Evolutionary conservation across 192 early-diverging fungal species (phyloP).

Genomic region (Coemansia sp.): DNA sequence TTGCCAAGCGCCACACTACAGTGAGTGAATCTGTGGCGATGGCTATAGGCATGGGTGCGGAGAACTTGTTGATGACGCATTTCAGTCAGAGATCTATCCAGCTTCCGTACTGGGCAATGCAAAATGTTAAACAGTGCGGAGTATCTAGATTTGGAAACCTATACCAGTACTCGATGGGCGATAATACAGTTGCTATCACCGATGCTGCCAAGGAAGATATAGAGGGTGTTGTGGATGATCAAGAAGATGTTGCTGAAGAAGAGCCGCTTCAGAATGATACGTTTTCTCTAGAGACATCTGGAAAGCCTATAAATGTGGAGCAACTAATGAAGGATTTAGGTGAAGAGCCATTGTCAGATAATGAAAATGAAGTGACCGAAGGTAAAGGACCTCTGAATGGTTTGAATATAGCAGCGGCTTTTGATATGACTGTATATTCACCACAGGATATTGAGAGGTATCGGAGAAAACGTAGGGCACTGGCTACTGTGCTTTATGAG

Average conservation of each 20-base stretch:
- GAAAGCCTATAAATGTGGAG: no score
- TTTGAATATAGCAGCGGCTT: constrained; percentile 32
- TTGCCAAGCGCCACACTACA: constrained; percentile 80
- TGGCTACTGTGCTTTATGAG: constrained; percentile 19
- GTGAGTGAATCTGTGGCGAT: constrained; percentile 83
- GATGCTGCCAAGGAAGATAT: no score
- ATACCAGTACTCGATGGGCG: background rate
- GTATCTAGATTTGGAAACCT: constrained; percentile 26
- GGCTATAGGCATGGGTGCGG: constrained; percentile 76
- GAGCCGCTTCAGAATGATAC: background rate
- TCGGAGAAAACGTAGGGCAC: background rate
- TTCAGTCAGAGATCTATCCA: constrained; percentile 87
- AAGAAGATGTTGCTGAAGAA: background rate
- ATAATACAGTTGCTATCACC: no score
- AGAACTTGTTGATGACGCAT: constrained; percentile 84
- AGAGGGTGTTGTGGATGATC: no score
- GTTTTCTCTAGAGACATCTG: no score
- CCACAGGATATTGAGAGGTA: constrained; percentile 23
- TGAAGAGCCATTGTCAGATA: constrained; percentile 7
- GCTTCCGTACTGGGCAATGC: constrained; percentile 25
- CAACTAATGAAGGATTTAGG: background rate
- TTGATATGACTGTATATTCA: constrained; percentile 30
- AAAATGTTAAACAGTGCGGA: constrained; percentile 7
- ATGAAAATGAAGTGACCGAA: constrained; percentile 6
- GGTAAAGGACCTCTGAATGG: background rate